Conservation (phyloP, 164 flowering plant genomes). For the Chimonanthus salicifolius region DNA sequence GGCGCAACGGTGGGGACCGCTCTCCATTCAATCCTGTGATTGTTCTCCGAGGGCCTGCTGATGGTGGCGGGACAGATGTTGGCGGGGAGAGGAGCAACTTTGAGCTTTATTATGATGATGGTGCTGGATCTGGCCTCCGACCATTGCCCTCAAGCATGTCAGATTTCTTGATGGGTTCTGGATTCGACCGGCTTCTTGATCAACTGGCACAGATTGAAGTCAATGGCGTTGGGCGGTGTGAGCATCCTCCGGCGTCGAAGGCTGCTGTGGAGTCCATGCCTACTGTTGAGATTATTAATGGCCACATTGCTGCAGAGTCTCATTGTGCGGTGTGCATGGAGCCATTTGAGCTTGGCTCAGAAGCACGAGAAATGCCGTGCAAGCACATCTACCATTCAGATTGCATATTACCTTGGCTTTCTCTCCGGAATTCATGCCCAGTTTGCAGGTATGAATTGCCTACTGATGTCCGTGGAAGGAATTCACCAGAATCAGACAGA, state of each 20-base stretch:
- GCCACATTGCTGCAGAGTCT: slow-evolving; percentile 34
- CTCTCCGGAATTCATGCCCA: slow-evolving; percentile 66
- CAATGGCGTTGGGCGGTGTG: slow-evolving; percentile 40
- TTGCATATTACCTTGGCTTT: slow-evolving; percentile 79
- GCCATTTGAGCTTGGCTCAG: slow-evolving; percentile 44
- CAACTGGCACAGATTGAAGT: slow-evolving; percentile 65
- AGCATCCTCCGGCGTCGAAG: slow-evolving; percentile 67
- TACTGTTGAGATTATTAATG: slow-evolving; percentile 33
- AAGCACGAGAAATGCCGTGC: slow-evolving; percentile 80
- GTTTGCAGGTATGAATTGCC: slow-evolving; percentile 73
- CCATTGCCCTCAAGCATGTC: slow-evolving; percentile 69
- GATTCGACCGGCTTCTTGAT: slow-evolving; percentile 63
- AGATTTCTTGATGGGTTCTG: slow-evolving; percentile 68
- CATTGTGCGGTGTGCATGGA: slow-evolving; percentile 77
- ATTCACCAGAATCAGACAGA: slow-evolving; percentile 15
- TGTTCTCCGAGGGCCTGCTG: slow-evolving; percentile 54
- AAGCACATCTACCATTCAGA: slow-evolving; percentile 76
- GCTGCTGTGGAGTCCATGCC: slow-evolving; percentile 69
- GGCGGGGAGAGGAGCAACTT: slow-evolving; percentile 28
- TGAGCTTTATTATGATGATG: slow-evolving; percentile 72
- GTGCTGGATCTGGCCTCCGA: slow-evolving; percentile 65
- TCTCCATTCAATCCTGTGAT: slow-evolving; percentile 74
- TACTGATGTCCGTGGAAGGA: slow-evolving; percentile 25
- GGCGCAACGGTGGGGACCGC: slow-evolving; percentile 45
- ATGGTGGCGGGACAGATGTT: slow-evolving; percentile 13